A percentile compares a stretch with the other conserved stretches of the same genome.
Evolutionary conservation across 2,329 filamentous ascomycete genomes (phyloP).

Genomic region (Dryadomyces quercus-mongolicae): DNA sequence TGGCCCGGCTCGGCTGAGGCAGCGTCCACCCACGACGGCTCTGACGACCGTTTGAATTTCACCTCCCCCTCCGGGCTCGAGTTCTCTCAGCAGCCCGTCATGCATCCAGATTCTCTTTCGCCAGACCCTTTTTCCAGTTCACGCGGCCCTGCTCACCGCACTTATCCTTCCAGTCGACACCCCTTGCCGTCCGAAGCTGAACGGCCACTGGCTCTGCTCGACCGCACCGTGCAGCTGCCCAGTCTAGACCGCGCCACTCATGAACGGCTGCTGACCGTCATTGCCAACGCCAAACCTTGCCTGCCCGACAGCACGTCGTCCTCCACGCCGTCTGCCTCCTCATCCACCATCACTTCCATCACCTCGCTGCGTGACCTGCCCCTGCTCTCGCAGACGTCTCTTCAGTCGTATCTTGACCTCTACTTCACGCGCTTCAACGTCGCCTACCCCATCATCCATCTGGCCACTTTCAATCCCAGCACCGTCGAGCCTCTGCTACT

Average conservation of each 20-base stretch:
- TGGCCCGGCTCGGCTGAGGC: neutral
- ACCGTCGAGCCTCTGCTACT: constrained; percentile 8
- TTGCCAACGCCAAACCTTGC: neutral
- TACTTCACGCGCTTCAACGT: constrained; percentile 9
- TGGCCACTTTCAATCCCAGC: constrained; percentile 2
- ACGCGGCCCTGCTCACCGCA: neutral
- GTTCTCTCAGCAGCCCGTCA: neutral
- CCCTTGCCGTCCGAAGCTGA: neutral
- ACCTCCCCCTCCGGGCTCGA: neutral
- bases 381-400: constrained; percentile 1
- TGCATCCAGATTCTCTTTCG: neutral
- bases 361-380: neutral
- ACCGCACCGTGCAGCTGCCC: neutral
- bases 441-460: constrained; percentile 10
- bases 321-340: too few species aligned
- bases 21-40: neutral
- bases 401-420: constrained; percentile 7
- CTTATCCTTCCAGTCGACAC: neutral
- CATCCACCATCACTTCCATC: neutral
- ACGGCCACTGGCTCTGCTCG: constrained; percentile 4
- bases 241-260: neutral
- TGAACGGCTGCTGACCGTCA: neutral
- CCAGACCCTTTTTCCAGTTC: neutral
- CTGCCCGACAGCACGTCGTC: neutral
- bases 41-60: neutral